Base-by-base conservation (phyloP, 2,329 filamentous ascomycete species). In the Alternaria sp. region DNA sequence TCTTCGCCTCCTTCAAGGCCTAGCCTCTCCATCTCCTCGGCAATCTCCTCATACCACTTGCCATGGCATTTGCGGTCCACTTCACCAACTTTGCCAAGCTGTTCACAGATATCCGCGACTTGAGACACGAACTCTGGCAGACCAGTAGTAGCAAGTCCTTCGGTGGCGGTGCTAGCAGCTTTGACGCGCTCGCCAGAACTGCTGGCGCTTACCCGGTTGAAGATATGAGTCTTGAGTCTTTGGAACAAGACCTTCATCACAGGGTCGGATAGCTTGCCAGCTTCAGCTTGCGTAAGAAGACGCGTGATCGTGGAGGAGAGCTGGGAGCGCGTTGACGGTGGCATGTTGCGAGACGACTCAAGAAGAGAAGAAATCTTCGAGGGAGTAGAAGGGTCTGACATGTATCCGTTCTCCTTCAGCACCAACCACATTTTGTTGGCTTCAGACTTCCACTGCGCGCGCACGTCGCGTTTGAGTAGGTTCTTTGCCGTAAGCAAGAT, bases 401-500 rank as follows among this genome's bases (percentile, higher is more conserved):
- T 81, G 42, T 88, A 86, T 3, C 84, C 80, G 42, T 83, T 85
- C 63, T 83, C 85, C 64, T 90, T 89, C 11, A 94, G 84, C 1
- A 92, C 86, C 1, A 86, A 80, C 81, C 90, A 87, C 65, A 94
- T 87, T n/a, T 91, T 87, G 3, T 83, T 81, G 0, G 91, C 90
- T 77, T 94, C 90, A 24, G 83, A 86, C 77, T 89, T 92, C 92
- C 92, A 95, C 20, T 90, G 88, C 12, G 86, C 86, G 44, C 92
- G 88, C 4, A 93, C 90, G 71, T 94, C 91, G 16, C 92, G 88
- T 79, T 93, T 94, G 32, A 95, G 85, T 7, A 94, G 82, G 68
- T 93, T 94, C 81, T 95, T 95, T 77, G 89, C 90, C 52, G 93
- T 92, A 14, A 94, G 81, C 28, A 94, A 81, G 48, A 94, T 89